These are phyloP conservation scores for Tolypocladium sp. DNA, from an alignment of 2,329 filamentous ascomycete genomes.

Conservation along the genomic window DNA sequence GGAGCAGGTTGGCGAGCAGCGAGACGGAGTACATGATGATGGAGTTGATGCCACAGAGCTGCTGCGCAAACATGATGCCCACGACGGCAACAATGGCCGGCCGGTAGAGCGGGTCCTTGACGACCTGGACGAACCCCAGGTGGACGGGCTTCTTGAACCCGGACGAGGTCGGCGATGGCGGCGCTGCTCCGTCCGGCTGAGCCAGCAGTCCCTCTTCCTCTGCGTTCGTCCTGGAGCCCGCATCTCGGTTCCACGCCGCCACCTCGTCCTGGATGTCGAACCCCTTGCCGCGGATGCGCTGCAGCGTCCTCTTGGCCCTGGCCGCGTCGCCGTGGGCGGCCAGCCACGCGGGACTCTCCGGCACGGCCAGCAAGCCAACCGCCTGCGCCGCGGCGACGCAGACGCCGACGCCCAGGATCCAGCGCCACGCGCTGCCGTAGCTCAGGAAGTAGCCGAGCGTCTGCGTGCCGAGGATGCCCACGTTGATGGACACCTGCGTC, in stretches of 20 bases:
- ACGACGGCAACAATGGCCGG: slow-evolving; percentile 75
- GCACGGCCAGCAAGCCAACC: slow-evolving; percentile 62
- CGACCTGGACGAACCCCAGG: slow-evolving; percentile 55
- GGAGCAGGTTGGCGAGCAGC: slow-evolving; percentile 71
- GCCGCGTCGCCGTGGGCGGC: slow-evolving; percentile 55
- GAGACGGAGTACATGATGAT: slow-evolving; percentile 98
- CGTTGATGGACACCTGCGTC: slow-evolving; percentile 89
- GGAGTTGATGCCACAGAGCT: slow-evolving; percentile 89
- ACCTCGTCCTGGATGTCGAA: slow-evolving; percentile 68
- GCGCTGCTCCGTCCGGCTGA: slow-evolving; percentile 12
- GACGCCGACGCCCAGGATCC: slow-evolving; percentile 69
- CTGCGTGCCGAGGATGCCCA: slow-evolving; percentile 80
- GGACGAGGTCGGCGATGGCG: slow-evolving; percentile 1
- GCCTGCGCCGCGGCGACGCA: slow-evolving; percentile 59
- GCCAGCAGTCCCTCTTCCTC: slow-evolving; percentile 66
- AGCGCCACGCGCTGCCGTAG: slow-evolving; percentile 68
- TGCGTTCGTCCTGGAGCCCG: slow-evolving; percentile 25
- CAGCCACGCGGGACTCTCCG: slow-evolving; percentile 84
- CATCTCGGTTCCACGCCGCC: slow-evolving; percentile 43
- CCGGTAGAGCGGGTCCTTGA: slow-evolving; percentile 58
- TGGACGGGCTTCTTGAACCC: slow-evolving; percentile 21
- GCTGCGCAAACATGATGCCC: slow-evolving; percentile 86
- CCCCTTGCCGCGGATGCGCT: slow-evolving; percentile 63
- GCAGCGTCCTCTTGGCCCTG: slow-evolving; percentile 58
- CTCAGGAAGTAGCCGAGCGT: slow-evolving; percentile 82